Evolutionary conservation across 2,329 filamentous ascomycete genomes (phyloP).

Genomic region (Xylariaceae sp.): DNA sequence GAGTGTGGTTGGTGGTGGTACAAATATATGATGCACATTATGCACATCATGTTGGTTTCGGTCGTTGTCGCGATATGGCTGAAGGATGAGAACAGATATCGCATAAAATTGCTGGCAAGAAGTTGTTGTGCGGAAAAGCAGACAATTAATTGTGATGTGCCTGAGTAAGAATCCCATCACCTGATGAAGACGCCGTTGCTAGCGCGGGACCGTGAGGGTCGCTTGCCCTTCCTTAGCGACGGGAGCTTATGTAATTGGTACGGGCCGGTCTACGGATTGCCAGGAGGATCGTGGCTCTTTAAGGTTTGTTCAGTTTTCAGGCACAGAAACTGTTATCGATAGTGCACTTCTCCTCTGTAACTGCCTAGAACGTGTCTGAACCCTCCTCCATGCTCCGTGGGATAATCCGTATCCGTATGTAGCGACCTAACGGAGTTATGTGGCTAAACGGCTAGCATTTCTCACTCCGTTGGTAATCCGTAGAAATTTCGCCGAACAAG

Average conservation of each 20-base stretch:
- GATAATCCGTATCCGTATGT: neutral
- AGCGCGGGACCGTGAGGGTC: neutral
- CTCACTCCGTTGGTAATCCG: too few species aligned
- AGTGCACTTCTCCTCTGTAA: neutral
- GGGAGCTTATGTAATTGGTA: neutral
- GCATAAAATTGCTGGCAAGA: neutral
- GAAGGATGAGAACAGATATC: neutral
- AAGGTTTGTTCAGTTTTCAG: too few species aligned
- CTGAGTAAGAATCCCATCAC: neutral
- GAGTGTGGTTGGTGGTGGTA: neutral
- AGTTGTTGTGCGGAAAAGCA: neutral
- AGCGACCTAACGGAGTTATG: neutral
- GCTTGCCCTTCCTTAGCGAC: neutral
- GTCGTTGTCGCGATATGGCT: neutral
- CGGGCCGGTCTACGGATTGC: neutral
- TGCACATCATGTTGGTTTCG: conserved; percentile 1
- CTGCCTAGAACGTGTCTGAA: neutral
- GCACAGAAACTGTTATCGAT: neutral
- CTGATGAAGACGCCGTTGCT: conserved; percentile 20
- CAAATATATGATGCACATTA: conserved; percentile 3
- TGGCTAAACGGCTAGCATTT: neutral
- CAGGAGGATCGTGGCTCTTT: too few species aligned
- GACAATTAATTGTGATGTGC: neutral
- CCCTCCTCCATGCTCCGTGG: neutral
- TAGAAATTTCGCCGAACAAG: neutral